A percentile compares a stretch with the other conserved stretches of the same genome.
These are phyloP conservation scores for Talaromyces sp. DNA, from an alignment of 2,329 filamentous ascomycete species.

Conservation along the genomic window DNA sequence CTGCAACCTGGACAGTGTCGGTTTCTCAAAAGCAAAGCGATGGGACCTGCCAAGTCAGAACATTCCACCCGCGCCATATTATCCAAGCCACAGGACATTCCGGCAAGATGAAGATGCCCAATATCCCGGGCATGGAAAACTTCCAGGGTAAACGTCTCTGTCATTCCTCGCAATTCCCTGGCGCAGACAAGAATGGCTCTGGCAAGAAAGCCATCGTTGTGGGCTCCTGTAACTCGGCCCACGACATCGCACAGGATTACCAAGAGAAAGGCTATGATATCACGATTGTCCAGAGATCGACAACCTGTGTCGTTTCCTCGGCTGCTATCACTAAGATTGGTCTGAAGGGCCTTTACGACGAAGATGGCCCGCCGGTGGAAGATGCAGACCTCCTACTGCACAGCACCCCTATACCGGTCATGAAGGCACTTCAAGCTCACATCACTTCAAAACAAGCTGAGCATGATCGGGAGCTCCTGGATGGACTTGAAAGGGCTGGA, in stretches of 20 bases:
- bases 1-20: slow-evolving; percentile 49
- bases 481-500: slow-evolving; percentile 50
- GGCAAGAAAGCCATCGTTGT: slow-evolving; percentile 61
- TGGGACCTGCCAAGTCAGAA: slow-evolving; percentile 44
- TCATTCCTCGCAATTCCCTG: slow-evolving; percentile 58
- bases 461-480: slow-evolving; percentile 33
- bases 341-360: slow-evolving; percentile 48
- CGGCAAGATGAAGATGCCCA: slow-evolving; percentile 55
- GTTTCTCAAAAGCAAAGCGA: slow-evolving; percentile 37
- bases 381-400: slow-evolving; percentile 56
- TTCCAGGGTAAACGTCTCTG: slow-evolving; percentile 57
- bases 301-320: slow-evolving; percentile 59
- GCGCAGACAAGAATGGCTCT: slow-evolving; percentile 44
- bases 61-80: slow-evolving; percentile 57
- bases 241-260: slow-evolving; percentile 65
- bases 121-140: slow-evolving; percentile 44
- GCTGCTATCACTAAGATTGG: slow-evolving; percentile 49
- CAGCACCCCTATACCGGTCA: background rate
- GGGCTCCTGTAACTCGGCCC: slow-evolving; percentile 63
- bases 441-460: slow-evolving; percentile 23
- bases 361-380: slow-evolving; percentile 52
- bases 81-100: slow-evolving; percentile 65
- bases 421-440: slow-evolving; percentile 47
- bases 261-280: slow-evolving; percentile 61
- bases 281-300: slow-evolving; percentile 64